Percentiles rank a stretch among this genome's conserved stretches.
Evolutionary conservation across 345 rosid species (phyloP).

Genomic region (Salix suchowensis): DNA sequence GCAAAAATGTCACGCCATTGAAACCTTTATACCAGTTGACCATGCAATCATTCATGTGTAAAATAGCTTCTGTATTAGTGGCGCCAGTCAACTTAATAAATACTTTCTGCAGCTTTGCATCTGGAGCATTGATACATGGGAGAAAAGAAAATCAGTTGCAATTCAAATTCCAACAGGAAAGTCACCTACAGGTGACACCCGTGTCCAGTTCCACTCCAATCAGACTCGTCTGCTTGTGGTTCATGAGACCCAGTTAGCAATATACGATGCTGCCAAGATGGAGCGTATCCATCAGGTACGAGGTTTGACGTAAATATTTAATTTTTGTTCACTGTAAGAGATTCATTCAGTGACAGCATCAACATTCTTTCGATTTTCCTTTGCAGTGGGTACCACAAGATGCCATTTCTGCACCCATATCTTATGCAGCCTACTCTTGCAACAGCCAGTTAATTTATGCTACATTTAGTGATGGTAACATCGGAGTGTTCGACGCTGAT

Average conservation of each 20-base stretch:
- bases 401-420: conserved; percentile 55
- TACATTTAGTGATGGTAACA: conserved; percentile 59
- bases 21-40: not conserved
- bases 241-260: conserved; percentile 77
- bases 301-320: not conserved
- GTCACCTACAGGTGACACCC: conserved; percentile 57
- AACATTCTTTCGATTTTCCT: not conserved
- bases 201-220: conserved; percentile 75
- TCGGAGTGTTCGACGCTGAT: conserved; percentile 78
- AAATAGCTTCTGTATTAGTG: not conserved
- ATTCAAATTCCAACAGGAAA: conserved; percentile 70
- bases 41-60: not conserved
- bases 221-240: conserved; percentile 68
- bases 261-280: conserved; percentile 82
- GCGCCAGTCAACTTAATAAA: not conserved
- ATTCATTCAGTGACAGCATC: not conserved
- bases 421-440: conserved; percentile 72
- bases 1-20: not conserved
- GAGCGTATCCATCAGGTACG: conserved; percentile 64
- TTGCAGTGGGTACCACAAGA: conserved; percentile 86
- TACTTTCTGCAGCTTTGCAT: conserved; percentile 47
- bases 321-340: not conserved
- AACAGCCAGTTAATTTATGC: conserved; percentile 74
- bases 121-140: conserved; percentile 93
- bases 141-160: conserved; percentile 57